Evolutionary conservation across 2,329 filamentous ascomycete genomes (phyloP), one percentile per base, ranked within the genome.

Genomic region (Dactylellina haptotyla): DNA sequence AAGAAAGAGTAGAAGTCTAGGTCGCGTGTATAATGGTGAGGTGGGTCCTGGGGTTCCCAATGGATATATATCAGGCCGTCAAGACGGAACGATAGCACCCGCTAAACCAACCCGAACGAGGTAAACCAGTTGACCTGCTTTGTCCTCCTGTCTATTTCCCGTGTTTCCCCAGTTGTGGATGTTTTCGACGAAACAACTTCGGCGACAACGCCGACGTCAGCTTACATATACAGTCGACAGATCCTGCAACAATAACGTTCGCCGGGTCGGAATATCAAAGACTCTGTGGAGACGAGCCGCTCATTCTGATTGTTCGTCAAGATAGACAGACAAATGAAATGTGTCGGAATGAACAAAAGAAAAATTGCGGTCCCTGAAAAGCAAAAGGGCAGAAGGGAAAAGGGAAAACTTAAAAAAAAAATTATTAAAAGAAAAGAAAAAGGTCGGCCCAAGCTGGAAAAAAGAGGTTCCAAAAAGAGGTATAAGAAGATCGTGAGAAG

Each of bases 401-500:
- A 30, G 12, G 23, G n/a, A n/a, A n/a, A n/a, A n/a, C n/a, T n/a
- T n/a, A n/a, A n/a, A n/a, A n/a, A n/a, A n/a, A n/a, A n/a, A n/a
- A n/a, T n/a, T n/a, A 30, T 3, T n/a, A 61, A 34, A 50, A n/a
- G 41, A 26, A 34, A 53, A 37, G 16, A 53, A 41, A 57, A 56
- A 58, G 26, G 23, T 39, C 18, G 45, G 58, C 37, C 53, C 28
- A 48, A 51, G 43, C 41, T 23, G 28, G 61, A 48, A 64, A 57
- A 58, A 20, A 51, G 61, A 50, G 51, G 51, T 20, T 62, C 57
- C 56, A 57, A 63, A 70, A 70, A 70, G 57, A 70, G 65, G 48
- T 57, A 63, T 71, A 63, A 62, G 64, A 69, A 61, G 66, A 71
- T 71, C 66, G 58, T 63, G 66, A 71, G 58, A 71, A 71, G 66